Base-by-base conservation (phyloP, 306 rosid genomes). In the Amphicarpaea edgeworthii region DNA sequence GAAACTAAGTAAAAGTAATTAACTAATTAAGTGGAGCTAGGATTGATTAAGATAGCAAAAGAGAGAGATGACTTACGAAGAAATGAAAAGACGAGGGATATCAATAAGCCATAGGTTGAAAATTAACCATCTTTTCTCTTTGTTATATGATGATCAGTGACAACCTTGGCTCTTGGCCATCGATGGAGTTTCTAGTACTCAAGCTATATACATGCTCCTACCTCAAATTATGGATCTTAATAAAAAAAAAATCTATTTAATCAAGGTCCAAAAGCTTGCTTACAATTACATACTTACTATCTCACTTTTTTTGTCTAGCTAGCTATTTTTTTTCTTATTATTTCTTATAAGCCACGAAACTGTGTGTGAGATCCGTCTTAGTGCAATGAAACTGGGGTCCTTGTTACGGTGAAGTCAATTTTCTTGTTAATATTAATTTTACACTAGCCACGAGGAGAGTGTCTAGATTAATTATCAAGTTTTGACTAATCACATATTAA, bases 221-320 rank as follows among this genome's bases (percentile, higher is more conserved):
- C 61, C 61, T 55, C 34, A 11, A 55, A 10, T 21, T 9, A 4
- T 21, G 61, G 61, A 55, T 55, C 61, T 55, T 55, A 55, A 55
- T 23, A 8, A 1, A 21, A 55, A 55, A 11, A 8, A 1, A 21
- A 3, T 23, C 23, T 21, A 55, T 21, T 53, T 55, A 1, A 1
- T 21, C 61, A 55, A 55, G 61, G n/a, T 21, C 23, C 61, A 55
- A 55, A 55, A 21, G 8, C 3, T 23, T 55, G n/a, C 32, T 55
- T 55, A 2, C 15, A n/a, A n/a, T n/a, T n/a, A n/a, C n/a, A n/a
- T n/a, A n/a, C n/a, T n/a, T n/a, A n/a, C n/a, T n/a, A 40, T 40
- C 12, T 40, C 45, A 9, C 45, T 1, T 40, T 40, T n/a, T n/a
- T 16, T 8, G n/a, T n/a, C n/a, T n/a, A n/a, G n/a, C n/a, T n/a